Conservation (phyloP, 1,284 basidiomycete species). For the Marasmius oreades region DNA sequence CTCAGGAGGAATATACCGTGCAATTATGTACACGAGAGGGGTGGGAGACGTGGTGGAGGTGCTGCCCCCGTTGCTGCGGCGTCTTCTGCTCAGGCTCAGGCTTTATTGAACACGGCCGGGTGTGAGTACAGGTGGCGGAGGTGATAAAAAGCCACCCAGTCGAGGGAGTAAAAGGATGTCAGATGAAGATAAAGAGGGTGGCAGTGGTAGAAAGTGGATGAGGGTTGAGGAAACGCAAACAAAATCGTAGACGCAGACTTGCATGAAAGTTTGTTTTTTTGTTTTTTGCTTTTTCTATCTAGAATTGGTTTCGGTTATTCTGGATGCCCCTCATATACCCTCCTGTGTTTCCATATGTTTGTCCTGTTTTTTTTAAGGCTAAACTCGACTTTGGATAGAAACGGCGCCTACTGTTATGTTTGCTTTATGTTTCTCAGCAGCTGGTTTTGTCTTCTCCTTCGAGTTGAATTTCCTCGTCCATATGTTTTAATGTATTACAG, state of each 20-base stretch:
- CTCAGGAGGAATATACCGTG: constrained; percentile 65
- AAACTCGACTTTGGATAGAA: neutral
- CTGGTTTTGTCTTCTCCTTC: neutral
- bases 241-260: too few species aligned
- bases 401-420: neutral
- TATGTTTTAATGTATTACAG: neutral
- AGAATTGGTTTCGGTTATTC: neutral
- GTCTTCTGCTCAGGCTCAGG: neutral
- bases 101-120: neutral
- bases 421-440: neutral
- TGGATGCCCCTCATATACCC: neutral
- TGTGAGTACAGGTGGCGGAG: neutral
- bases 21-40: constrained; percentile 69
- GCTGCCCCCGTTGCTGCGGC: neutral
- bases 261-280: too few species aligned
- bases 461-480: neutral
- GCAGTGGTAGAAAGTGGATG: neutral
- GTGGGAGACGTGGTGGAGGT: neutral
- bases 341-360: neutral
- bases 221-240: neutral
- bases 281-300: neutral
- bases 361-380: neutral
- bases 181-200: neutral
- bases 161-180: neutral
- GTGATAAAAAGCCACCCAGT: neutral